Evolutionary conservation across 192 early-diverging fungal species (phyloP).

Genomic region (Pecoramyces ruminantium): DNA sequence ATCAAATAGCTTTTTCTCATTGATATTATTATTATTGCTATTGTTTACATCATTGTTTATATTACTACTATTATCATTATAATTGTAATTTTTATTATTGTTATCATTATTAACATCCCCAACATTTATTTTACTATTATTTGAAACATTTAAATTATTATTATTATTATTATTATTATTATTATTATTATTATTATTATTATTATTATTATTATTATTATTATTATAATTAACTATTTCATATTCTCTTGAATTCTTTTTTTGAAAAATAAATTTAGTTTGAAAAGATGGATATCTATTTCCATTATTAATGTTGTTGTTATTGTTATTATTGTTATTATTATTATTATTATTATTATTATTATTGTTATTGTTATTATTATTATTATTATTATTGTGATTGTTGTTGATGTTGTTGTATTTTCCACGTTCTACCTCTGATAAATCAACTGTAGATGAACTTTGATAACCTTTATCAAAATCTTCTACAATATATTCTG

Average conservation of each 20-base stretch:
- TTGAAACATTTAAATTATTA: background rate
- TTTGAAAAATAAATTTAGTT: background rate
- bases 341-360: too few species aligned
- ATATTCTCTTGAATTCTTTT: background rate
- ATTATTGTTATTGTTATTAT: too few species aligned
- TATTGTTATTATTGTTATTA: too few species aligned
- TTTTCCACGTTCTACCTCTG: background rate
- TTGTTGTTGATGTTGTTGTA: background rate
- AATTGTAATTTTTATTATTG: background rate
- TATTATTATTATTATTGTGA: too few species aligned
- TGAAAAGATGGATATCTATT: background rate
- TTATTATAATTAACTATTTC: background rate
- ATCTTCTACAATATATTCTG: background rate
- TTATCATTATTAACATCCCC: background rate
- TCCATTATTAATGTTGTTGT: too few species aligned
- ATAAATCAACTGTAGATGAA: background rate
- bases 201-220: background rate
- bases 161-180: background rate
- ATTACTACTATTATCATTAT: background rate
- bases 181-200: background rate
- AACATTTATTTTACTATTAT: background rate
- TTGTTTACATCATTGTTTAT: background rate
- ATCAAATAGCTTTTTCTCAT: background rate
- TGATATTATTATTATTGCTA: background rate
- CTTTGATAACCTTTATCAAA: background rate